A percentile compares a stretch with the other conserved stretches of the same genome.
Evolutionary conservation across 257 asterid genomes (phyloP).

Genomic region (Nicotiana tomentosiformis): DNA sequence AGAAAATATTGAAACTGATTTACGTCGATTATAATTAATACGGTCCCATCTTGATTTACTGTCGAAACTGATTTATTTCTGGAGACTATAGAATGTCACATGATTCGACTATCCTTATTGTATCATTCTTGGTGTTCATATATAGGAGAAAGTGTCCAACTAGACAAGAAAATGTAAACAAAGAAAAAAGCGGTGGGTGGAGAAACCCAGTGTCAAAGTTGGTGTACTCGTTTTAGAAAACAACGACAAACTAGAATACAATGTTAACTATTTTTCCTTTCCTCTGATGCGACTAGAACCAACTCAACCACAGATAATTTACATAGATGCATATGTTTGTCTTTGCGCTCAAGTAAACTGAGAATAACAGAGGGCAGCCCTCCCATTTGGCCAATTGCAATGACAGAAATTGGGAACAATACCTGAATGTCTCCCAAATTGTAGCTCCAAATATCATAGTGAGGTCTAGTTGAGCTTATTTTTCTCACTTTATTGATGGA

Average conservation of each 20-base stretch:
- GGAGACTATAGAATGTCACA: background rate
- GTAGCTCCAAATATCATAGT: background rate
- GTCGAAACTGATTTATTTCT: background rate
- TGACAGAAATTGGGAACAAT: background rate
- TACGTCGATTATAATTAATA: background rate
- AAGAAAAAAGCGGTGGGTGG: constrained; percentile 4
- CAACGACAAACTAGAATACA: background rate
- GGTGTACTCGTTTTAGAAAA: background rate
- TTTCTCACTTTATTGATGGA: no score
- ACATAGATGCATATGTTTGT: background rate
- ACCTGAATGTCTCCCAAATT: background rate
- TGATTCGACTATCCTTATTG: constrained; percentile 2
- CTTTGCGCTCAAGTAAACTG: background rate
- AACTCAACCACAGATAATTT: background rate
- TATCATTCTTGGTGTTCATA: constrained; percentile 2
- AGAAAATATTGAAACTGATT: background rate
- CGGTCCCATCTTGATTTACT: background rate
- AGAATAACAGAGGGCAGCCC: background rate
- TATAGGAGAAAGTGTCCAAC: background rate
- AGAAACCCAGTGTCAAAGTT: background rate
- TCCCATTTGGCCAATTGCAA: background rate
- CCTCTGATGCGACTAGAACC: background rate
- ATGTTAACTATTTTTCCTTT: background rate
- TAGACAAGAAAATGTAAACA: constrained; percentile 1
- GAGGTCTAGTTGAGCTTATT: no score